Percentiles rank a stretch among this genome's conserved stretches.
phyloP scores from a whole-genome alignment of 805 yeast genomes.

The Nematodospora valgi region DNA sequence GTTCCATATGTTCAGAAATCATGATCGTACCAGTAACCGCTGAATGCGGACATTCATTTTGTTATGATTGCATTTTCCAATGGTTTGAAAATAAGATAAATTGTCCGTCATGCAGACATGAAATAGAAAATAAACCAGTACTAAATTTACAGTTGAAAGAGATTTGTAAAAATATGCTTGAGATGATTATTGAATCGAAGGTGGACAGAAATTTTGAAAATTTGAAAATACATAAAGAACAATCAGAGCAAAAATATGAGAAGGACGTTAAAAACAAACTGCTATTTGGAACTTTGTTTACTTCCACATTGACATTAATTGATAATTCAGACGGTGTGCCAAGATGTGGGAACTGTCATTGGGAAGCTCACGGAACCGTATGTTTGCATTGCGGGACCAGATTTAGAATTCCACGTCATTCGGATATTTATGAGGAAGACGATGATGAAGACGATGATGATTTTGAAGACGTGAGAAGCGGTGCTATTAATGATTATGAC shows the following conservation, averaged over 20 bases:
- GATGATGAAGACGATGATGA: slow-evolving; percentile 28
- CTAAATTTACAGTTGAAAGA: slow-evolving; percentile 52
- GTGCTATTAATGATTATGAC: slow-evolving; percentile 21
- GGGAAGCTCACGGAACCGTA: slow-evolving; percentile 69
- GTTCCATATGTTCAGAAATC: slow-evolving; percentile 67
- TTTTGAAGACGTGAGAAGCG: slow-evolving; percentile 10
- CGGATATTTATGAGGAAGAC: slow-evolving; percentile 33
- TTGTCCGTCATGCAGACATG: slow-evolving; percentile 68
- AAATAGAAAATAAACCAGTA: slow-evolving; percentile 47
- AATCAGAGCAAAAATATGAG: slow-evolving; percentile 32
- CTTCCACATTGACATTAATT: slow-evolving; percentile 48
- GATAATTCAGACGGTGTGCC: slow-evolving; percentile 71
- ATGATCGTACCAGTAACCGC: slow-evolving; percentile 64
- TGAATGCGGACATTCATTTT: slow-evolving; percentile 71
- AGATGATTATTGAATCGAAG: slow-evolving; percentile 36
- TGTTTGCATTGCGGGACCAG: slow-evolving; percentile 68
- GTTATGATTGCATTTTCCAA: slow-evolving; percentile 58
- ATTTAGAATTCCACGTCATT: slow-evolving; percentile 34
- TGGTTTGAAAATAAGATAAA: slow-evolving; percentile 58
- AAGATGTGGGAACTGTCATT: slow-evolving; percentile 71
- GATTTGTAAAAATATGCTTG: slow-evolving; percentile 31
- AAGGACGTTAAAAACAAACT: slow-evolving; percentile 33
- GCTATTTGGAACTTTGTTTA: slow-evolving; percentile 50
- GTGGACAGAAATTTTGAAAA: slow-evolving; percentile 22
- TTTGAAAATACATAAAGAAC: slow-evolving; percentile 23